Base-by-base conservation (phyloP, 1,284 basidiomycete genomes). In the Pyrrhoderma noxium region DNA sequence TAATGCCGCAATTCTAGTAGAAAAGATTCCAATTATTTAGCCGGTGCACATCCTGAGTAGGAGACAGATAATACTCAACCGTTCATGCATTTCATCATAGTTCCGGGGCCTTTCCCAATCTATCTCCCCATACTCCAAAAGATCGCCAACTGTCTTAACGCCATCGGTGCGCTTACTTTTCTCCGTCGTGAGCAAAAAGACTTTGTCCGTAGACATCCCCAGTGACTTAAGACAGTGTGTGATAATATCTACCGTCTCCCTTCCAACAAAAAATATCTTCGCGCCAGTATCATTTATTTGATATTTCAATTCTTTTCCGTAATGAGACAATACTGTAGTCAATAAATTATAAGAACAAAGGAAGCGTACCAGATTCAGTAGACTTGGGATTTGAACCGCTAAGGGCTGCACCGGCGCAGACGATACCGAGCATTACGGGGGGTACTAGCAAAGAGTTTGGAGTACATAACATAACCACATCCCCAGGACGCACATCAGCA, bases 1-100 rank as follows among this genome's bases (percentile, higher is more conserved):
- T 19, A 71, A 58, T 38, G 53, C 40, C 3, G 53, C 55, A 21
- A 54, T 52, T n/a, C 57, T 58, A 22, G 35, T 16, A 14, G 42
- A 51, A 13, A 27, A 3, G 18, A n/a, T n/a, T n/a, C 18, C 19
- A 3, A 19, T 25, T 23, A 25, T 9, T 42, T 18, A 8, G n/a
- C n/a, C n/a, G 35, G 37, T 7, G 23, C 3, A 14, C 9, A 38
- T 23, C 4, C n/a, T 8, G 11, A 11, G 11, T 22, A 19, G 8
- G 16, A 31, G 25, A 9, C 8, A 41, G 8, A 34, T 16, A 13
- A 21, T 19, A 9, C 53, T 16, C 41, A 34, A 52, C 56, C 54
- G 49, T 5, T 51, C 46, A 8, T 41, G 34, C 27, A 56, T 25
- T 34, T 34, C 23, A 0, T 45, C 45, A n/a, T 51, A 16, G 23